Evolutionary conservation across 2,329 filamentous ascomycete genomes (phyloP), one percentile per base, ranked within the genome.

Genomic region (Septoria petroselini): DNA sequence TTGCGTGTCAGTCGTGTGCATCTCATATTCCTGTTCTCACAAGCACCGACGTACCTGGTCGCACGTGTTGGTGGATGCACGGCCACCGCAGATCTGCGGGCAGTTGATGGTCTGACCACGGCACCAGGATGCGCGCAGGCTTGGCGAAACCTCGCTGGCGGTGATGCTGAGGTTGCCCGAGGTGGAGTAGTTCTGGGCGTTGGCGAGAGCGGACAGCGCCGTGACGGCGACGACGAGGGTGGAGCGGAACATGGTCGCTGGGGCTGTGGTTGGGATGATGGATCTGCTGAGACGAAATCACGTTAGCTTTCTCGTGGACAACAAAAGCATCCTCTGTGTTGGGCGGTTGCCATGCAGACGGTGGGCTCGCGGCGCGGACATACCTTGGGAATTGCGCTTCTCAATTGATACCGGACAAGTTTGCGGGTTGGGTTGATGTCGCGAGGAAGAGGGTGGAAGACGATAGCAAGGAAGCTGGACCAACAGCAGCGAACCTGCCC

Each of bases 31-130:
- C 33, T 41, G 34, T 23, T 21, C 43, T 12, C n/a, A n/a, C n/a
- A n/a, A n/a, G 8, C 9, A 18, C 35, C 12, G 11, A 69, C 79
- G 65, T 75, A 85, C 82, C 29, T 69, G 37, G 55, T 80, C 73
- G 65, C 83, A 86, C 41, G 62, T 67, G 71, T 84, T 84, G 55
- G 63, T 61, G 54, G 64, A 68, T 58, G 73, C 69, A 55, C 66
- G 62, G 55, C 75, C 65, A 50, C 73, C 73, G 69, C 83, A 86
- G 56, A 85, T 73, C 50, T 74, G 65, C 12, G 78, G 79, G 70
- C 83, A 86, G 37, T 75, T 76, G 68, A 81, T 81, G 53, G 69
- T 68, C 70, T 85, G 72, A 55, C 74, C 79, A 46, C 68, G 66
- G 65, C 83, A 86, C 81, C 81, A 85, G 50, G 70, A 58, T 63